Evolutionary conservation across 1,284 basidiomycete species (phyloP).

Genomic region (Clitocybe nebularis): DNA sequence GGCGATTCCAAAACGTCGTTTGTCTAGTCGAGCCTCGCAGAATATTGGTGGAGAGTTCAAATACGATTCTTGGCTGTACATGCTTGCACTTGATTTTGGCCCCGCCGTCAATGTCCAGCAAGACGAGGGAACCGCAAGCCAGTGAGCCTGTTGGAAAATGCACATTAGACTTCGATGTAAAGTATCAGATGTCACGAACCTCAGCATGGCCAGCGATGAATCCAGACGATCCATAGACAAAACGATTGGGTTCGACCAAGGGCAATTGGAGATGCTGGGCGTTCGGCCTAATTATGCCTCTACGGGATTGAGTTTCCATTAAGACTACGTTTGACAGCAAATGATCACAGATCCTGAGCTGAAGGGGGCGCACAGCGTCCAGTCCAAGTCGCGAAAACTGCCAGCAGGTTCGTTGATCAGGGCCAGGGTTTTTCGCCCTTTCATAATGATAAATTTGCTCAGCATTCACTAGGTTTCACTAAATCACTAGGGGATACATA

Average conservation of each 20-base stretch:
- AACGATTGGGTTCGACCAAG: conserved; percentile 12
- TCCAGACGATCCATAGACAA: background rate
- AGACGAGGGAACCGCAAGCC: conserved; percentile 10
- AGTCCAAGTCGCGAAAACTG: background rate
- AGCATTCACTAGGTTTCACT: too few relatives aligned
- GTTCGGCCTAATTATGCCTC: conserved; percentile 12
- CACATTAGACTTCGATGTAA: background rate
- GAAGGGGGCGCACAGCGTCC: conserved; percentile 1
- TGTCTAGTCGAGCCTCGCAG: conserved; percentile 11
- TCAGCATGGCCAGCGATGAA: background rate
- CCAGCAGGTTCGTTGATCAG: background rate
- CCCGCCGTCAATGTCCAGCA: conserved; percentile 14
- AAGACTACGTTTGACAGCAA: conserved; percentile 5
- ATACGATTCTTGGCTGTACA: conserved; percentile 17
- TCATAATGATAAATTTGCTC: too few relatives aligned
- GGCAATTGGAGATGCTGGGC: conserved; percentile 12
- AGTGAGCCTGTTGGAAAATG: conserved; percentile 7
- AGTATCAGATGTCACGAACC: background rate
- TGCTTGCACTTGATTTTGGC: conserved; percentile 16
- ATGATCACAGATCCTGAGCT: conserved; percentile 4
- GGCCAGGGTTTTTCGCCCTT: too few relatives aligned
- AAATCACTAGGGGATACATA: too few relatives aligned
- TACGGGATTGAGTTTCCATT: conserved; percentile 3
- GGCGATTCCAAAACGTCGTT: conserved; percentile 7
- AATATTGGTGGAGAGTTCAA: conserved; percentile 10